A percentile compares a stretch with the other conserved stretches of the same genome.
These are phyloP conservation scores for Colletotrichum lindemuthianum DNA, from an alignment of 2,329 filamentous ascomycete genomes.

Conservation along the genomic window DNA sequence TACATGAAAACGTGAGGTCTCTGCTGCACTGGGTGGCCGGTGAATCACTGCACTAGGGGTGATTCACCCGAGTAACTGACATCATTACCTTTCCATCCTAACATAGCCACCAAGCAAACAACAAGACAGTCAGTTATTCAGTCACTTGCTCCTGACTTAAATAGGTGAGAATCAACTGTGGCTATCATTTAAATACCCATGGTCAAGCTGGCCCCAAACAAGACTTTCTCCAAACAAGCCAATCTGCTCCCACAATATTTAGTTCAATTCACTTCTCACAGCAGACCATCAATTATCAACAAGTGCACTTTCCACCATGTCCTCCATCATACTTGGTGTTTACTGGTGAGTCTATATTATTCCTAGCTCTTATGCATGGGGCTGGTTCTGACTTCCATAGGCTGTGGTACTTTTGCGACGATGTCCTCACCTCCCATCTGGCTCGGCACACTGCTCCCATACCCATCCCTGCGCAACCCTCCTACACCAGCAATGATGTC, in stretches of 20 bases:
- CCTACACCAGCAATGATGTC: conserved; percentile 36
- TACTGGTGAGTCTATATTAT: conserved; percentile 14
- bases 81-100: too few relatives aligned
- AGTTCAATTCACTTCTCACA: background rate
- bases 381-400: background rate
- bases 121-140: too few relatives aligned
- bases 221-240: background rate
- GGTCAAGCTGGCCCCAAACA: too few relatives aligned
- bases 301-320: background rate
- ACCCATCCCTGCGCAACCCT: conserved; percentile 15
- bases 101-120: too few relatives aligned
- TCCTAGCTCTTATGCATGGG: background rate
- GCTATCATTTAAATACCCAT: too few relatives aligned
- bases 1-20: too few relatives aligned
- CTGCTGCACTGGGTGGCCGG: too few relatives aligned
- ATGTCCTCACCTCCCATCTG: conserved; percentile 11
- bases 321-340: background rate
- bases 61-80: too few relatives aligned
- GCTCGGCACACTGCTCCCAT: conserved; percentile 4
- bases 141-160: too few relatives aligned
- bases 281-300: background rate
- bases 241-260: background rate
- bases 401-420: conserved; percentile 22
- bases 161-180: too few relatives aligned
- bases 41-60: too few relatives aligned